Evolutionary conservation across 768 basidiomycete genomes (phyloP).

Genomic region (Amanita muscaria): DNA sequence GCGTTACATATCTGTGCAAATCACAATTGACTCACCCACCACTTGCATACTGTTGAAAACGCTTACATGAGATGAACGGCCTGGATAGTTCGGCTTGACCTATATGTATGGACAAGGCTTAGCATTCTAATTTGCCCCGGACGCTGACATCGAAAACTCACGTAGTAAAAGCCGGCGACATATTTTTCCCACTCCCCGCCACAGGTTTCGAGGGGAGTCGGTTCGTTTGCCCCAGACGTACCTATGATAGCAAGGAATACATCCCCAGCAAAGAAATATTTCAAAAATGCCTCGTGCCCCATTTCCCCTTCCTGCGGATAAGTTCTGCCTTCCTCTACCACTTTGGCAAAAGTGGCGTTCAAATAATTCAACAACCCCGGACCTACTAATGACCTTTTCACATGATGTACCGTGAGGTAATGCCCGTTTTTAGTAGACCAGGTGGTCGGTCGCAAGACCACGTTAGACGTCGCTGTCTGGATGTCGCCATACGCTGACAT

Average conservation of each 20-base stretch:
- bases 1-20: slow-evolving; percentile 85
- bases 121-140: slow-evolving; percentile 4
- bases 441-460: slow-evolving; percentile 36
- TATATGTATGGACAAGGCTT: slow-evolving; percentile 4
- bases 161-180: slow-evolving; percentile 75
- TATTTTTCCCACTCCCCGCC: slow-evolving; percentile 58
- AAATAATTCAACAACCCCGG: slow-evolving; percentile 55
- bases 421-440: slow-evolving; percentile 22
- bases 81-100: slow-evolving; percentile 88
- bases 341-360: slow-evolving; percentile 53
- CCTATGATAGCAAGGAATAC: slow-evolving; percentile 58
- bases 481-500: slow-evolving; percentile 77
- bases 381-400: slow-evolving; percentile 34
- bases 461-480: slow-evolving; percentile 18
- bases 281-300: slow-evolving; percentile 47
- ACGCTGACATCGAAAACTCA: too few species aligned
- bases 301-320: slow-evolving; percentile 76
- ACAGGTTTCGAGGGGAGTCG: slow-evolving; percentile 9
- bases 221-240: not conserved
- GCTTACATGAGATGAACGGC: slow-evolving; percentile 74
- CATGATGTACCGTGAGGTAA: slow-evolving; percentile 43
- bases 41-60: not conserved
- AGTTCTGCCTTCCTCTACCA: slow-evolving; percentile 67
- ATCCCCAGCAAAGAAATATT: slow-evolving; percentile 73
- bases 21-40: not conserved